These are phyloP conservation scores for Aspergillus pseudoglaucus DNA, from an alignment of 2,329 filamentous ascomycete genomes.

Conservation along the genomic window DNA sequence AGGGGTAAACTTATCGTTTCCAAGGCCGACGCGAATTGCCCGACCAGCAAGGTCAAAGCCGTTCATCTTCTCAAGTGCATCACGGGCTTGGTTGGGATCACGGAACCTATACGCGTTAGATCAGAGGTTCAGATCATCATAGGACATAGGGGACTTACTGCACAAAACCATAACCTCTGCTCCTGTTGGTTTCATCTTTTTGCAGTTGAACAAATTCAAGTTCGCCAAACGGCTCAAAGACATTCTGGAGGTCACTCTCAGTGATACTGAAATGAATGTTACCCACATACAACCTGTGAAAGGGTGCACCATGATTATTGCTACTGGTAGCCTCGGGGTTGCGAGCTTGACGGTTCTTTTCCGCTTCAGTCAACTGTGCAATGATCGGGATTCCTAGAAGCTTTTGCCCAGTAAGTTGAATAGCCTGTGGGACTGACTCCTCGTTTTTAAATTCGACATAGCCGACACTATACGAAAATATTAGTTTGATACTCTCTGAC, in stretches of 20 bases:
- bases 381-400: slow-evolving; percentile 98
- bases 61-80: slow-evolving; percentile 98
- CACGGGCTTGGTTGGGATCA: slow-evolving; percentile 82
- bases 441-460: slow-evolving; percentile 99
- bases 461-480: slow-evolving; percentile 64
- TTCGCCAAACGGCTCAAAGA: slow-evolving; percentile 96
- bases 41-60: slow-evolving; percentile 96
- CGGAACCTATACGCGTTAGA: slow-evolving; percentile 58
- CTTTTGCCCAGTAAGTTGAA: slow-evolving; percentile 97
- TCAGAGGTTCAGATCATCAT: not conserved
- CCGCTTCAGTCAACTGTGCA: slow-evolving; percentile 94
- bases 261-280: slow-evolving; percentile 99
- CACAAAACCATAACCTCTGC: slow-evolving; percentile 95
- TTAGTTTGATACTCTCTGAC: not conserved
- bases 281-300: slow-evolving; percentile 96
- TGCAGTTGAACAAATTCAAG: slow-evolving; percentile 96
- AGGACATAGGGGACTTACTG: slow-evolving; percentile 60
- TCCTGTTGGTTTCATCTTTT: slow-evolving; percentile 85
- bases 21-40: slow-evolving; percentile 95
- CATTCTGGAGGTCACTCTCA: slow-evolving; percentile 88
- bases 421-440: slow-evolving; percentile 84
- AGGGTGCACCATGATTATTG: slow-evolving; percentile 78
- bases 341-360: slow-evolving; percentile 96
- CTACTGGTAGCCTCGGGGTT: slow-evolving; percentile 62
- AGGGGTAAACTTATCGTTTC: slow-evolving; percentile 99